Conservation (phyloP, 306 rosid species). For the Canavalia gladiata region DNA sequence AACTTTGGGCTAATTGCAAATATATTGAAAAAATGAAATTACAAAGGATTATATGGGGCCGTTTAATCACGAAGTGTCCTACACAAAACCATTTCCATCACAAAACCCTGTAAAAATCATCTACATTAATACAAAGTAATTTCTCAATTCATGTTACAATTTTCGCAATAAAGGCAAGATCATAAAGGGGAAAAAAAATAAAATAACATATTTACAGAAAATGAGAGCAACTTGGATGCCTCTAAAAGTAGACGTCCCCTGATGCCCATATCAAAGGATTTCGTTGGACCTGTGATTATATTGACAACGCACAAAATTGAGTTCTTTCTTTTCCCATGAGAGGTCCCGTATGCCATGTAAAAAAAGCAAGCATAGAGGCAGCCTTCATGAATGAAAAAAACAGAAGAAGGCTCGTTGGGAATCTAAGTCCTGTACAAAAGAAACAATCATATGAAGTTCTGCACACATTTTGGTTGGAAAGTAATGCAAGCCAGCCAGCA, state of each 20-base stretch:
- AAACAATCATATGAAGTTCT: slow-evolving; percentile 62
- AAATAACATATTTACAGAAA: slow-evolving; percentile 64
- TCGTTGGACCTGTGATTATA: slow-evolving; percentile 51
- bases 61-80: slow-evolving; percentile 35
- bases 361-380: slow-evolving; percentile 59
- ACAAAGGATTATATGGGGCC: slow-evolving; percentile 4
- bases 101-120: slow-evolving; percentile 36
- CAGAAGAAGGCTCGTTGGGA: slow-evolving; percentile 62
- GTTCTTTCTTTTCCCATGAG: slow-evolving; percentile 51
- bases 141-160: slow-evolving; percentile 69
- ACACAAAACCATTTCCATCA: slow-evolving; percentile 37
- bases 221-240: slow-evolving; percentile 58
- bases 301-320: slow-evolving; percentile 54
- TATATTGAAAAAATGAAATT: slow-evolving; percentile 7
- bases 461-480: slow-evolving; percentile 53
- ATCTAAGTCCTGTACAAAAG: slow-evolving; percentile 76
- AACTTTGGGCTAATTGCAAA: slow-evolving; percentile 5
- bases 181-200: neutral
- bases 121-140: slow-evolving; percentile 37
- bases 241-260: slow-evolving; percentile 76
- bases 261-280: slow-evolving; percentile 50
- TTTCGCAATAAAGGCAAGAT: slow-evolving; percentile 50
- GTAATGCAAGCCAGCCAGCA: slow-evolving; percentile 54
- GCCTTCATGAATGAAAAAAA: slow-evolving; percentile 67
- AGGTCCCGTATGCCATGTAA: slow-evolving; percentile 56